phyloP scores from a whole-genome alignment of 306 rosid genomes.

The Rosa persica region DNA sequence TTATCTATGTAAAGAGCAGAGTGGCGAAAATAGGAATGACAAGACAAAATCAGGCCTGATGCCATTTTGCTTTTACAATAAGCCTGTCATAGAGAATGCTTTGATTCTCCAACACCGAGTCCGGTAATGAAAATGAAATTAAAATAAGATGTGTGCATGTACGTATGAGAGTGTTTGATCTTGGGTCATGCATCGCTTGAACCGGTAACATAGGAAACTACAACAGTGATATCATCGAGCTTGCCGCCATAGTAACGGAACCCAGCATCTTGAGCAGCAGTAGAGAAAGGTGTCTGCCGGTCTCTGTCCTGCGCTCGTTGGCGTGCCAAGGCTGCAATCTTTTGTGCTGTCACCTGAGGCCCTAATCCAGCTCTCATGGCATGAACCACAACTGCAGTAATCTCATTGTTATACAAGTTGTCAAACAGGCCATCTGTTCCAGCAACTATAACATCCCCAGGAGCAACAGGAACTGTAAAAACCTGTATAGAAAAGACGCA shows the following conservation, averaged over 20 bases:
- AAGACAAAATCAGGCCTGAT: not conserved
- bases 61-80: not conserved
- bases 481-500: slow-evolving; percentile 55
- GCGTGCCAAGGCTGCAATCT: slow-evolving; percentile 95
- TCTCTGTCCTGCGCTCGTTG: slow-evolving; percentile 84
- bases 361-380: slow-evolving; percentile 74
- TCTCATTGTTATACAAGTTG: slow-evolving; percentile 86
- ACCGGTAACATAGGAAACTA: slow-evolving; percentile 66
- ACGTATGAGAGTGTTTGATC: not conserved
- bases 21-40: slow-evolving; percentile 3
- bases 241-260: slow-evolving; percentile 89
- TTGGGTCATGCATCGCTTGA: slow-evolving; percentile 26
- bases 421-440: slow-evolving; percentile 97
- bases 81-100: not conserved
- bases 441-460: slow-evolving; percentile 79
- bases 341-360: slow-evolving; percentile 93
- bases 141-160: not conserved
- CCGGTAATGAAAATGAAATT: not conserved
- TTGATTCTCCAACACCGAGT: not conserved
- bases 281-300: slow-evolving; percentile 92
- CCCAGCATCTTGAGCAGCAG: slow-evolving; percentile 99
- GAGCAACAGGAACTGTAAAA: slow-evolving; percentile 77
- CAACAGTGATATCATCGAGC: slow-evolving; percentile 92
- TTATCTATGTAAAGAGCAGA: not conserved
- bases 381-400: slow-evolving; percentile 89